Base-by-base conservation (phyloP, 2,329 filamentous ascomycete species). In the Parastagonospora nodorum region DNA sequence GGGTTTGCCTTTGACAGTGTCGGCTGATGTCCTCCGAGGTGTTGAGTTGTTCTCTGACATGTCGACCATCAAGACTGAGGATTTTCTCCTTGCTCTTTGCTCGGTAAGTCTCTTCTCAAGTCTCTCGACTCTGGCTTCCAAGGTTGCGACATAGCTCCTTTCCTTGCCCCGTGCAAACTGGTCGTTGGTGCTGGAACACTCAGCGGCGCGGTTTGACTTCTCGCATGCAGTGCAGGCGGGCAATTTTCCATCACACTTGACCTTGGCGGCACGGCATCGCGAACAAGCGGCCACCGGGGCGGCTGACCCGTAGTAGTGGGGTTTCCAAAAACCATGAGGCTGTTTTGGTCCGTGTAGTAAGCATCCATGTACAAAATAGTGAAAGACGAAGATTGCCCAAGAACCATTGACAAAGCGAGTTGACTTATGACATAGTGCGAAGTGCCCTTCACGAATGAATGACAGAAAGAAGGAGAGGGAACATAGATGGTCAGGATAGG, bases 211-310 rank as follows among this genome's bases (percentile, higher is more conserved):
- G 28, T 92, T 92, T 11, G 91, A 90, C 75, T 92, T 92, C 74
- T 97, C 93, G 70, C 94, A 97, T 14, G 93, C 93, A 7, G 92
- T 95, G 71, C 94, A 99, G 7, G 92, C 92, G 9, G 94, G 94
- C 32, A 97, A 80, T 74, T 97, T 97, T 55, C 94, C 93, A 77
- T 97, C 94, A 68, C 94, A 99, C 85, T 95, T 97, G 71, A 97
- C 92, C 78, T 99, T 99, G 46, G 93, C 92, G 54, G 88, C 85
- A 53, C 94, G 90, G 78, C 89, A 93, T 79, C 88, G 82, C 51
- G 88, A 89, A 72, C 89, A 93, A 19, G 89, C 89, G 47, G 88
- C 88, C 42, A 91, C 88, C 5, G 89, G 89, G 89, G 56, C 89
- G 82, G 68, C 88, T 92, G 57, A 93, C 89, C 64, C 86, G 83